phyloP scores from a whole-genome alignment of 768 basidiomycete genomes.

The Fibroporia radiculosa region DNA sequence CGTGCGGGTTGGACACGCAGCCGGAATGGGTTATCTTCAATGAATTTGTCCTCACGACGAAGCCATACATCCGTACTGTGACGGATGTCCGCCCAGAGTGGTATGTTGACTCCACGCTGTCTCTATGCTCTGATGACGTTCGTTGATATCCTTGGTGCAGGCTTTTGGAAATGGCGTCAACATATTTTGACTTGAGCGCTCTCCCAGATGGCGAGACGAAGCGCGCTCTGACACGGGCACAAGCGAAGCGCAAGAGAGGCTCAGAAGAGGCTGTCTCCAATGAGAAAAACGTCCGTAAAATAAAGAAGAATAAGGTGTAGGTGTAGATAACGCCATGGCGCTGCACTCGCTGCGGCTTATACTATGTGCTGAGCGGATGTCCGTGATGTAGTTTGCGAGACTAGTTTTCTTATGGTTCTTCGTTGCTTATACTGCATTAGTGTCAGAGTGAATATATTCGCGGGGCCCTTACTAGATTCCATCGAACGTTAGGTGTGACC shows the following conservation, averaged over 20 bases:
- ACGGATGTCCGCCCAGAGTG: slow-evolving; percentile 84
- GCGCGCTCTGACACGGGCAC: slow-evolving; percentile 15
- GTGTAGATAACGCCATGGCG: no score
- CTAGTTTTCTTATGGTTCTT: no score
- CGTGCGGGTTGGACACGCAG: slow-evolving; percentile 77
- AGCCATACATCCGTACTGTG: slow-evolving; percentile 86
- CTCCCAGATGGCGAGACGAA: slow-evolving; percentile 19
- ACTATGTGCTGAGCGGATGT: no score
- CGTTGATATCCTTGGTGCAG: slow-evolving; percentile 21
- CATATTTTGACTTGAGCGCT: slow-evolving; percentile 12
- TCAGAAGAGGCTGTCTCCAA: no score
- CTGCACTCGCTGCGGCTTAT: no score
- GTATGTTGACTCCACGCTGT: slow-evolving; percentile 28
- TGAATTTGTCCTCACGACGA: slow-evolving; percentile 89
- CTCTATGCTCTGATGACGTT: not conserved
- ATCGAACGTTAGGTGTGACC: no score
- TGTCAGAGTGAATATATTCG: no score
- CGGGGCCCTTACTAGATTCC: no score
- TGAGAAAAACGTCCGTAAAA: no score
- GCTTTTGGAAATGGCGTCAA: slow-evolving; percentile 45
- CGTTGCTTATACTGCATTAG: no score
- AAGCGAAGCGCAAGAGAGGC: slow-evolving; percentile 17
- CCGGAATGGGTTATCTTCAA: slow-evolving; percentile 94
- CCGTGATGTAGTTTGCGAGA: no score
- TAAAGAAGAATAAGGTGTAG: no score